phyloP scores from a whole-genome alignment of 805 yeast genomes.

The Trichomonascus vanleenenianus region DNA sequence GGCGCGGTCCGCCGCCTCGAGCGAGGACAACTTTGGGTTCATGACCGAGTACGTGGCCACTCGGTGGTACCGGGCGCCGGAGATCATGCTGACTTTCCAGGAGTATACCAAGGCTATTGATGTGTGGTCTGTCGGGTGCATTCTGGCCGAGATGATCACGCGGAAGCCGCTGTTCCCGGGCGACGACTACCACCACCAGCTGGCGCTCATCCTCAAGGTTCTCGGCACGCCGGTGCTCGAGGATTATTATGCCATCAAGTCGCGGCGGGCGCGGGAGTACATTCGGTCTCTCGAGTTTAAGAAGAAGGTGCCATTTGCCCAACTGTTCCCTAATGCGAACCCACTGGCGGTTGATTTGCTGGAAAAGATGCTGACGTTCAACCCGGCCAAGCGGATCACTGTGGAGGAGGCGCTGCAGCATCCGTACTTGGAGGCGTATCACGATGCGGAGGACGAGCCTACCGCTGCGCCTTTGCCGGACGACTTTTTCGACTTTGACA shows the following conservation, averaged over 20 bases:
- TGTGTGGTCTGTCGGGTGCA: constrained; percentile 97
- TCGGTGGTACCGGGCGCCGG: constrained; percentile 98
- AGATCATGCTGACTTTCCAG: constrained; percentile 89
- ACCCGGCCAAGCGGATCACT: constrained; percentile 75
- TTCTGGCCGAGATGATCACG: constrained; percentile 85
- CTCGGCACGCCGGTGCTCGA: constrained; percentile 88
- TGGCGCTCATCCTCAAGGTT: constrained; percentile 76
- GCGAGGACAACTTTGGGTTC: constrained; percentile 84
- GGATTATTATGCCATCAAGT: constrained; percentile 31
- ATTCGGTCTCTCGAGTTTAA: constrained; percentile 78
- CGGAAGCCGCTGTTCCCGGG: constrained; percentile 92
- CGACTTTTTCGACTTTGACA: constrained; percentile 86
- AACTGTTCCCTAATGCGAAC: constrained; percentile 75
- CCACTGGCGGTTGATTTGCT: constrained; percentile 80
- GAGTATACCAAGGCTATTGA: constrained; percentile 95
- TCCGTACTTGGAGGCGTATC: constrained; percentile 86
- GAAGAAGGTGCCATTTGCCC: constrained; percentile 66
- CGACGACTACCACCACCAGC: constrained; percentile 90
- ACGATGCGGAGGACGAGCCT: constrained; percentile 91
- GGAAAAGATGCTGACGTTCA: constrained; percentile 73
- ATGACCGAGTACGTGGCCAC: constrained; percentile 97
- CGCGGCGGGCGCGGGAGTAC: constrained; percentile 84
- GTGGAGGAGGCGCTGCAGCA: constrained; percentile 86
- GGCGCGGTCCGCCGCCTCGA: constrained; percentile 83
- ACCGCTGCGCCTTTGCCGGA: constrained; percentile 72